These are phyloP conservation scores for Mycogone perniciosa DNA, from an alignment of 2,329 filamentous ascomycete species.

Conservation along the genomic window DNA sequence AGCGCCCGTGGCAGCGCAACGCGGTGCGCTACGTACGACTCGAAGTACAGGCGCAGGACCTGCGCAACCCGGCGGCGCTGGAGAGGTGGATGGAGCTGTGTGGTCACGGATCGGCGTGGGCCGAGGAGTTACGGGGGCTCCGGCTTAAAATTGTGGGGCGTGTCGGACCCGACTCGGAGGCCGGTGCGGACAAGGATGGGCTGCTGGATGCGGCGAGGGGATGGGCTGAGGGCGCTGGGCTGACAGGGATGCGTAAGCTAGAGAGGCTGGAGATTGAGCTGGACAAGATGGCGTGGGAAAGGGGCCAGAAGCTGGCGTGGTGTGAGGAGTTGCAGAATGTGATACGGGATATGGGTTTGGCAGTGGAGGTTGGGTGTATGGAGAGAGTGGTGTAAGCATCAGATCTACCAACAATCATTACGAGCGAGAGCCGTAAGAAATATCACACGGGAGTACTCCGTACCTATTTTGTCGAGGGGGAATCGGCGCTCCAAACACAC, in stretches of 20 bases:
- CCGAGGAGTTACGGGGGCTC: slow-evolving; percentile 31
- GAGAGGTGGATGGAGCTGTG: slow-evolving; percentile 34
- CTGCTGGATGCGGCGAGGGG: slow-evolving; percentile 12
- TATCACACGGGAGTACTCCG: no score
- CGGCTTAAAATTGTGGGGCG: slow-evolving; percentile 32
- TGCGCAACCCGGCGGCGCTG: slow-evolving; percentile 22
- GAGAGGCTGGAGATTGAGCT: slow-evolving; percentile 37
- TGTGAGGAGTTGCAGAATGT: slow-evolving; percentile 25
- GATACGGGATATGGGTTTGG: slow-evolving; percentile 17
- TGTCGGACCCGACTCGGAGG: slow-evolving; percentile 17
- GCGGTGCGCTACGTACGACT: slow-evolving; percentile 35
- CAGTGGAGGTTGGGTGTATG: slow-evolving; percentile 19
- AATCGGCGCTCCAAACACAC: no score
- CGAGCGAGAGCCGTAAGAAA: no score
- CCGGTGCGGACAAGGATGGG: slow-evolving; percentile 13
- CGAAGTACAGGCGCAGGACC: slow-evolving; percentile 34
- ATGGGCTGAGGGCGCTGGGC: slow-evolving; percentile 23
- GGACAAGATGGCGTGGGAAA: slow-evolving; percentile 25
- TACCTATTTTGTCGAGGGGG: no score
- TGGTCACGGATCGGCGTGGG: slow-evolving; percentile 20
- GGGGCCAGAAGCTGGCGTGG: slow-evolving; percentile 29
- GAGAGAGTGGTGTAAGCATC: slow-evolving; percentile 17
- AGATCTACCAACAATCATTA: no score
- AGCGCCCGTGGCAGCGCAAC: slow-evolving; percentile 37
- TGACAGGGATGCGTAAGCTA: slow-evolving; percentile 27